phyloP scores from a whole-genome alignment of 768 basidiomycete genomes.

The Rhodosporidiobolus odoratus region DNA sequence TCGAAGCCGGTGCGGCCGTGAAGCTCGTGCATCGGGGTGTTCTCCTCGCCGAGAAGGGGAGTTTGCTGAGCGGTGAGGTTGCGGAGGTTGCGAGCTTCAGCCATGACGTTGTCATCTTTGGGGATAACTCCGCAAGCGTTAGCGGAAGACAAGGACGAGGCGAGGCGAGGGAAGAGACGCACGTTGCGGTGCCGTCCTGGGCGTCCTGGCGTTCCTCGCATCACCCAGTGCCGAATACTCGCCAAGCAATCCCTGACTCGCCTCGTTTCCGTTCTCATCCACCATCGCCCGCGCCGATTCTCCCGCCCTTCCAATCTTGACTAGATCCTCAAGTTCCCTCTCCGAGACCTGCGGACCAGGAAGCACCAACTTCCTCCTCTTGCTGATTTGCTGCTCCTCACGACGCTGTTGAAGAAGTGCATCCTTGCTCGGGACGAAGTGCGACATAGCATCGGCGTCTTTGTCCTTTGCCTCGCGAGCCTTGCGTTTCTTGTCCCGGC shows the following conservation, averaged over 20 bases:
- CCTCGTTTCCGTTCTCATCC: slow-evolving; percentile 63
- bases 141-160: not conserved
- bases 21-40: slow-evolving; percentile 76
- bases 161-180: slow-evolving; percentile 47
- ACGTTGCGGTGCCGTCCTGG: slow-evolving; percentile 90
- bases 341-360: slow-evolving; percentile 92
- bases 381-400: slow-evolving; percentile 90
- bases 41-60: slow-evolving; percentile 91
- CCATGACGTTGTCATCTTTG: slow-evolving; percentile 88
- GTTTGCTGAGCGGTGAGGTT: slow-evolving; percentile 91
- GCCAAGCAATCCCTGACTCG: slow-evolving; percentile 76
- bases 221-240: slow-evolving; percentile 86
- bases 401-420: slow-evolving; percentile 68
- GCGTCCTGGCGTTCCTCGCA: slow-evolving; percentile 88
- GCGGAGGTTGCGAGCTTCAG: slow-evolving; percentile 89
- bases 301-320: slow-evolving; percentile 91
- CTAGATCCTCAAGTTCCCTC: slow-evolving; percentile 90
- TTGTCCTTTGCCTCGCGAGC: slow-evolving; percentile 55
- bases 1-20: slow-evolving; percentile 84
- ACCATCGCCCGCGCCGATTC: slow-evolving; percentile 83
- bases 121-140: not conserved
- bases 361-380: slow-evolving; percentile 73
- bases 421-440: slow-evolving; percentile 93
- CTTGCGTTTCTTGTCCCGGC: slow-evolving; percentile 79
- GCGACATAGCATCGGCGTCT: slow-evolving; percentile 60